Base-by-base conservation (phyloP, 192 early-diverging fungal genomes). In the Ambispora gerdemannii region DNA sequence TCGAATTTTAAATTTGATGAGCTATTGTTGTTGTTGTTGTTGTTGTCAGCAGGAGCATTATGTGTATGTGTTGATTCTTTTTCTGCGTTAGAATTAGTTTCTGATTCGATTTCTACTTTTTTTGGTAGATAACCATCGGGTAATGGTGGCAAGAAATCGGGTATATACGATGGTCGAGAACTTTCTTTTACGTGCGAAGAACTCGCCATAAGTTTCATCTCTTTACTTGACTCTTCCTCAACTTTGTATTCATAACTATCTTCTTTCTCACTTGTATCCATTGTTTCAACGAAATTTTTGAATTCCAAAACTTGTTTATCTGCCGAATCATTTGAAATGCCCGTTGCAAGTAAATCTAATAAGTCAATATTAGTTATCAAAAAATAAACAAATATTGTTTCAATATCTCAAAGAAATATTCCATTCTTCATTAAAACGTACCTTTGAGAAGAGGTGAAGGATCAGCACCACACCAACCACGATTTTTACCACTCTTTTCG, bases 61-160 rank as follows among this genome's bases (percentile, higher is more conserved):
- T n/a, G n/a, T n/a, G n/a, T n/a, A n/a, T n/a, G n/a, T n/a, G n/a
- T n/a, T n/a, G n/a, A n/a, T n/a, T n/a, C n/a, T n/a, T n/a, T n/a
- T n/a, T n/a, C n/a, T n/a, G n/a, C n/a, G n/a, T n/a, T n/a, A n/a
- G n/a, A n/a, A 33, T 74, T 66, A 7, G 62, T 51, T 8, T 50
- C 67, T 4, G 47, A 36, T 8, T 27, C 34, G 7, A 50, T 35
- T 24, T 31, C 4, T 31, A 66, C 50, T 6, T 69, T 68, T 22
- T 50, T 51, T 13, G 62, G 50, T 32, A 70, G 32, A 3, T 35
- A 52, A 31, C 59, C 33, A 10, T 72, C 72, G 20, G 75, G 78
- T 51, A 74, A 79, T 3, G 78, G 78, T 2, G 78, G 78, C 25
- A 75, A 65, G 31, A 59, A 70, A 11, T 72, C 71, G 38, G 77